Evolutionary conservation across 2,329 filamentous ascomycete genomes (phyloP), one percentile per base, ranked within the genome.

Genomic region (Aspergillus pseudoglaucus): DNA sequence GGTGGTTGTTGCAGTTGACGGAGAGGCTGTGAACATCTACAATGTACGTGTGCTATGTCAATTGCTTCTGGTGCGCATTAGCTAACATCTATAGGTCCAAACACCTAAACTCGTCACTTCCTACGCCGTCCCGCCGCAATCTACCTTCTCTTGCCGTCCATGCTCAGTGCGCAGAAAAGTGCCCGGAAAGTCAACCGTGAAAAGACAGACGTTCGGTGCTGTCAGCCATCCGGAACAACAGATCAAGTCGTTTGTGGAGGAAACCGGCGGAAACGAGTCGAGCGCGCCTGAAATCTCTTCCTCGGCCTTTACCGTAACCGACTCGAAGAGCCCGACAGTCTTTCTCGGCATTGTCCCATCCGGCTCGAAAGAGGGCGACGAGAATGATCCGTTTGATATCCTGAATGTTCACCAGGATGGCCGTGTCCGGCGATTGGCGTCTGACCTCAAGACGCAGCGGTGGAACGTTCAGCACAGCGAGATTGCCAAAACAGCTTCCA

Each of bases 1-100:
- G 59, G 71, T 84, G 45, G 79, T 73, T 27, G 74, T 81, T 17
- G 79, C 74, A 1, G 69, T 83, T 12, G 80, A 84, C 60, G 80
- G 80, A 35, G 79, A 84, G 60, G 76, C 77, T 25, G 67, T 84
- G 44, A 82, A 78, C 53, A 76, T 84, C 32, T 83, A 83, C 66
- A 80, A 81, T 65, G 81, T 83, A 70, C 42, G 65, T n/a, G 6
- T 35, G 8, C 12, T 2, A 0, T 12, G 4, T n/a, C n/a, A 7
- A 40, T 40, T 23, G 7, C 15, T n/a, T 18, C 17, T 40, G 18
- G 15, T 8, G 20, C 18, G 17, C 4, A 5, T 6, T 14, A 18
- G 38, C 15, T 40, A 40, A 40, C 12, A 20, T 6, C 49, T 25
- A 20, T 39, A 84, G 81, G 67, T 83, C 18, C 78, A 82, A 73